phyloP scores from a whole-genome alignment of 1,139 yeast species.

The Saccharomyces hybrid region DNA sequence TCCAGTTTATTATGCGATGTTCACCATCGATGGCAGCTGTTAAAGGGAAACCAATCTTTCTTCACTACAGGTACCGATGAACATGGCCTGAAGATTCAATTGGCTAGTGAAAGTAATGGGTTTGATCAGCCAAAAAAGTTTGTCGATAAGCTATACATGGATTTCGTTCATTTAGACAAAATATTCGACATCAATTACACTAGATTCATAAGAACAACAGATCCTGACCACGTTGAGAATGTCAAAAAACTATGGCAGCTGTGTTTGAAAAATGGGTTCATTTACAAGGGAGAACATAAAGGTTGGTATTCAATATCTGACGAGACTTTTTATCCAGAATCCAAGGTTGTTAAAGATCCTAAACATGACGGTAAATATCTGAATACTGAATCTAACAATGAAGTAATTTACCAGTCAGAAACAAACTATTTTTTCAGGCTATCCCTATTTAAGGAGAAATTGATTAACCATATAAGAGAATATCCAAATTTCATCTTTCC shows the following conservation, averaged over 20 bases:
- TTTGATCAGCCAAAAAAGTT: conserved; percentile 49
- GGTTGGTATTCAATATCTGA: conserved; percentile 97
- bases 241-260: conserved; percentile 65
- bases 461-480: conserved; percentile 34
- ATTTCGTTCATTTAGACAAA: conserved; percentile 57
- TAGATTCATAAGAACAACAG: conserved; percentile 88
- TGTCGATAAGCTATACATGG: conserved; percentile 61
- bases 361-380: conserved; percentile 30
- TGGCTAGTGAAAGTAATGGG: conserved; percentile 51
- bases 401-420: conserved; percentile 71
- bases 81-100: conserved; percentile 89
- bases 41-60: conserved; percentile 42
- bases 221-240: conserved; percentile 59
- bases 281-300: conserved; percentile 73
- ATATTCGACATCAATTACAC: conserved; percentile 53
- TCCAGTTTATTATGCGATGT: conserved; percentile 85
- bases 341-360: conserved; percentile 49
- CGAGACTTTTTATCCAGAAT: conserved; percentile 87
- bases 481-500: conserved; percentile 54
- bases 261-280: conserved; percentile 52
- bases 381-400: conserved; percentile 69
- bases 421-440: conserved; percentile 80
- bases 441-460: conserved; percentile 47
- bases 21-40: conserved; percentile 60
- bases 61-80: conserved; percentile 95